Conservation (phyloP, 352 stramenopile species). For the Pythium aquatile region DNA sequence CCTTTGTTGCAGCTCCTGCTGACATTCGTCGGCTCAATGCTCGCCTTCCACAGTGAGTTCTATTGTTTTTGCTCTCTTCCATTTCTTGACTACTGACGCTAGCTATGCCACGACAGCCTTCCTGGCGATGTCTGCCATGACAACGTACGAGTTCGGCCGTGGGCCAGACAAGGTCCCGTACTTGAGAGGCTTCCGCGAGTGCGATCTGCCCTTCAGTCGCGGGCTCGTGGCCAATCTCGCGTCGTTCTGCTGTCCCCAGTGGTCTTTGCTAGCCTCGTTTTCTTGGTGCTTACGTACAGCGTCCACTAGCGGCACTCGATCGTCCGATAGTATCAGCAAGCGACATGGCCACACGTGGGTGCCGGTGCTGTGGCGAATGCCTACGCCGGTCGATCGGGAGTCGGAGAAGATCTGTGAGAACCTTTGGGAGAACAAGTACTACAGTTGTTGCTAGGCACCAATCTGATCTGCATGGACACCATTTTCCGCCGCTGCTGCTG, state of each 20-base stretch:
- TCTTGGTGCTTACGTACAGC: not conserved
- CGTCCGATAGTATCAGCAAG: not conserved
- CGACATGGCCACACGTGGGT: conserved; percentile 15
- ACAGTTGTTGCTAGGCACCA: conserved; percentile 48
- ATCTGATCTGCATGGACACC: not conserved
- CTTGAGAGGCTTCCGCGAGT: conserved; percentile 53
- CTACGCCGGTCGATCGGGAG: conserved; percentile 42
- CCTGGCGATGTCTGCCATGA: conserved; percentile 57
- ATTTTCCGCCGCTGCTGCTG: too few species aligned
- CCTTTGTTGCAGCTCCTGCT: conserved; percentile 14
- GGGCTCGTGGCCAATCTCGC: conserved; percentile 40
- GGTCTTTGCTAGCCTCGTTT: not conserved
- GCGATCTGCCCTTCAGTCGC: conserved; percentile 69
- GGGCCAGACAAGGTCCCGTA: conserved; percentile 57
- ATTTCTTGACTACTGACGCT: too few species aligned
- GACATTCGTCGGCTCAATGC: conserved; percentile 20
- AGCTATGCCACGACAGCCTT: conserved; percentile 27
- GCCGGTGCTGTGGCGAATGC: conserved; percentile 28
- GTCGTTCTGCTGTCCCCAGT: conserved; percentile 36
- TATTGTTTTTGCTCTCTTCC: not conserved
- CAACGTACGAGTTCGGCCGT: conserved; percentile 71
- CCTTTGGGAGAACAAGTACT: conserved; percentile 69
- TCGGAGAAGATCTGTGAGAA: conserved; percentile 44
- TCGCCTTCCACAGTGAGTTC: conserved; percentile 39
- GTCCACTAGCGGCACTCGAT: too few species aligned